These are phyloP conservation scores for Dichomitus squalens DNA, from an alignment of 1,284 basidiomycete species.

Conservation along the genomic window DNA sequence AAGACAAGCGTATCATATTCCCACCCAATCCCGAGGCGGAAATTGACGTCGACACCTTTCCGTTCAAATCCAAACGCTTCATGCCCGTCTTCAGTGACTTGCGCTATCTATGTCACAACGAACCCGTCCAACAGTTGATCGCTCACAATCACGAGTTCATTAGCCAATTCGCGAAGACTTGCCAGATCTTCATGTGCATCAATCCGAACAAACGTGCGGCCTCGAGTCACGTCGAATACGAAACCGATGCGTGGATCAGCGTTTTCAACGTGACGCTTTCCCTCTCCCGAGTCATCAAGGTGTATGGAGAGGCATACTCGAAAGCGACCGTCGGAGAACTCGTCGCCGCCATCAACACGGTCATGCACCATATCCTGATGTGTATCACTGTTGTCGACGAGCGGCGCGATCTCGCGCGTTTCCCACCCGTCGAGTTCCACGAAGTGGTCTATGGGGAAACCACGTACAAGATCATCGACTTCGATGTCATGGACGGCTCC, in stretches of 20 bases:
- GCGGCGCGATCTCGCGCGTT: conserved; percentile 67
- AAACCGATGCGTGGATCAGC: conserved; percentile 92
- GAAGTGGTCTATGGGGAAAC: conserved; percentile 63
- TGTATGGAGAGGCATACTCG: conserved; percentile 82
- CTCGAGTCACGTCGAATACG: conserved; percentile 88
- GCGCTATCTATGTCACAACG: conserved; percentile 75
- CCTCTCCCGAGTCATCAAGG: conserved; percentile 84
- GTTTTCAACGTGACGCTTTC: conserved; percentile 93
- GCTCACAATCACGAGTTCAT: conserved; percentile 66
- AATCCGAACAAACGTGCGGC: conserved; percentile 88
- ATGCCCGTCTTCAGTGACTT: conserved; percentile 89
- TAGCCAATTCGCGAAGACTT: conserved; percentile 61
- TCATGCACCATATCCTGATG: conserved; percentile 74
- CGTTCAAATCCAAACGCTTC: conserved; percentile 93
- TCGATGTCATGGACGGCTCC: conserved; percentile 80
- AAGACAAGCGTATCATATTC: conserved; percentile 63
- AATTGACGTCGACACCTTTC: conserved; percentile 80
- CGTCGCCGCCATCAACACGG: conserved; percentile 67
- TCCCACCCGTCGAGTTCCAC: conserved; percentile 62
- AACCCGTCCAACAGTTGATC: conserved; percentile 78
- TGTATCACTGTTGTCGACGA: conserved; percentile 69
- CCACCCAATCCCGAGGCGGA: conserved; percentile 45
- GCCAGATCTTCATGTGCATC: conserved; percentile 88
- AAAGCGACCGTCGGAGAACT: conserved; percentile 62
- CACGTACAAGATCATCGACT: conserved; percentile 68